phyloP scores from a whole-genome alignment of 179 eudicot species.

The Heliamphora pulchella region DNA sequence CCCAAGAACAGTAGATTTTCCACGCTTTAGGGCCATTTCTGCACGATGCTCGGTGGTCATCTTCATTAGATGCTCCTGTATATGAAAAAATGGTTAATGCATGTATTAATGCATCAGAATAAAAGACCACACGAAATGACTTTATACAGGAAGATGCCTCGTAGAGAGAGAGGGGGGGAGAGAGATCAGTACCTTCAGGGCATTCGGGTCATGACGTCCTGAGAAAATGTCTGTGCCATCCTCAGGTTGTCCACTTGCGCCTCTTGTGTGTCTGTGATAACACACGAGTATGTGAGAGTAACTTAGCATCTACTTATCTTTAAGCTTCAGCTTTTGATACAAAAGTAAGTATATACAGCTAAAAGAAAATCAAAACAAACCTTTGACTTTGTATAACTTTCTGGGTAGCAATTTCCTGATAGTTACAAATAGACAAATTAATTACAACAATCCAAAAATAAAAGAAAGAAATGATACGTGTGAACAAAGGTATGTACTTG shows the following conservation, averaged over 20 bases:
- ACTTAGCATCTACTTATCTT: neutral
- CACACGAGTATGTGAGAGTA: slow-evolving; percentile 18
- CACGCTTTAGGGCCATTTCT: slow-evolving; percentile 73
- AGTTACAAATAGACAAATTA: slow-evolving; percentile 19
- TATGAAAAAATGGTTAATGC: slow-evolving; percentile 11
- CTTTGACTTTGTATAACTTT: slow-evolving; percentile 69
- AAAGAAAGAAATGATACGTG: slow-evolving; percentile 6
- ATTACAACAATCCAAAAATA: slow-evolving; percentile 13
- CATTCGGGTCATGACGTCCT: slow-evolving; percentile 77
- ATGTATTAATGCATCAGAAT: neutral
- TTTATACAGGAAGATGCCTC: neutral
- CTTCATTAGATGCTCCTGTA: slow-evolving; percentile 81
- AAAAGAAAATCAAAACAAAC: slow-evolving; percentile 31
- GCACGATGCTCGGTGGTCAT: slow-evolving; percentile 75
- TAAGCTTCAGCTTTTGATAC: neutral
- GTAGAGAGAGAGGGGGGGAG: neutral
- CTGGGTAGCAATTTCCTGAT: slow-evolving; percentile 72
- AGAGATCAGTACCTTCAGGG: slow-evolving; percentile 48
- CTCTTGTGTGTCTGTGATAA: slow-evolving; percentile 54
- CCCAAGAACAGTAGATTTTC: slow-evolving; percentile 45
- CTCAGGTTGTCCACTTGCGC: slow-evolving; percentile 49
- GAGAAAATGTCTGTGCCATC: slow-evolving; percentile 59
- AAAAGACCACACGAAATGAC: neutral
- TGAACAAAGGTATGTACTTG: slow-evolving; percentile 46
- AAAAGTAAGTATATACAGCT: neutral